A percentile compares a stretch with the other conserved stretches of the same genome.
These are phyloP conservation scores for Fusarium multiceps DNA, from an alignment of 2,329 filamentous ascomycete species.

Conservation along the genomic window DNA sequence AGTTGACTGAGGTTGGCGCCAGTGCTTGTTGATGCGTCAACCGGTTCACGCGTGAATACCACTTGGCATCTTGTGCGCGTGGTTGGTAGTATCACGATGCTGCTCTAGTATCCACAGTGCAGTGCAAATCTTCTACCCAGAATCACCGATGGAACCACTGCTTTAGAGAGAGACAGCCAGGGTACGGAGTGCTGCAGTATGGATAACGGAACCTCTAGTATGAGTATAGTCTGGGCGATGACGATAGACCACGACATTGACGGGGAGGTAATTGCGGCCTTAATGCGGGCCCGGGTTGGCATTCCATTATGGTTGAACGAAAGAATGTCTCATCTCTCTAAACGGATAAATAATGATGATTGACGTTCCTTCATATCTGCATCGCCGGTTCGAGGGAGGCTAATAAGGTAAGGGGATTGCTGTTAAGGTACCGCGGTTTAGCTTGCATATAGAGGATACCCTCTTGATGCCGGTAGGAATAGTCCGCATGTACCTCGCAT, in stretches of 20 bases:
- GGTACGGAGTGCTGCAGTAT: neutral
- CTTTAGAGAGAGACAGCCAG: conserved; percentile 1
- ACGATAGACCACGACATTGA: conserved; percentile 4
- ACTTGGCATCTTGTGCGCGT: conserved; percentile 10
- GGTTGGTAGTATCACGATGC: conserved; percentile 24
- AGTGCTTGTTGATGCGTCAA: conserved; percentile 40
- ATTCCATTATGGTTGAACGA: conserved; percentile 16
- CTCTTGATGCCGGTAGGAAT: conserved; percentile 11
- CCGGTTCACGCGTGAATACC: conserved; percentile 23
- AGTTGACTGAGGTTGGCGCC: conserved; percentile 16
- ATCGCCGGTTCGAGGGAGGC: conserved; percentile 30
- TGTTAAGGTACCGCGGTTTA: conserved; percentile 12
- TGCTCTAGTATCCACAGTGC: conserved; percentile 32
- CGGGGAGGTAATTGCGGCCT: conserved; percentile 20
- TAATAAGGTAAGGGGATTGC: conserved; percentile 33
- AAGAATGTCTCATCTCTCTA: conserved; percentile 31
- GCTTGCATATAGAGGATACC: conserved; percentile 35
- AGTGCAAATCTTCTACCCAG: conserved; percentile 23
- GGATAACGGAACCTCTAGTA: conserved; percentile 15
- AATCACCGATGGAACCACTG: conserved; percentile 35
- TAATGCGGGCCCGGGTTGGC: conserved; percentile 22
- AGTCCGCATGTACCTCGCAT: conserved; percentile 15
- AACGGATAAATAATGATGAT: conserved; percentile 25
- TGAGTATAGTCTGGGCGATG: conserved; percentile 14
- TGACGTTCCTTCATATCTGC: conserved; percentile 34